Base-by-base conservation (phyloP, 2,329 filamentous ascomycete species). In the Tolypocladium cylindrosporum region DNA sequence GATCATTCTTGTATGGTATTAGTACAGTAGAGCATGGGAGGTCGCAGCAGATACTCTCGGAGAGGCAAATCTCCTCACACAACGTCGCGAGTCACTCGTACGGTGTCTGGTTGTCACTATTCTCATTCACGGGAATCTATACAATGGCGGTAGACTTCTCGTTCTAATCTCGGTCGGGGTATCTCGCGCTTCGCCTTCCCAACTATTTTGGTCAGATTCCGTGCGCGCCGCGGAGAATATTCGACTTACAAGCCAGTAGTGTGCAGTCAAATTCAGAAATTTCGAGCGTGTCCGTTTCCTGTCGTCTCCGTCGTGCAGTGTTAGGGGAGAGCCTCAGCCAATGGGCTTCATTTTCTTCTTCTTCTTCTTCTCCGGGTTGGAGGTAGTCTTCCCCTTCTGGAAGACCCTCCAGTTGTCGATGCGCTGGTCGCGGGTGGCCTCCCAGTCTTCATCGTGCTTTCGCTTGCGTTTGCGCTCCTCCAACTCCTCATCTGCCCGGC, bases 341-440 rank as follows among this genome's bases (percentile, higher is more conserved):
- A 85, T 83, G 1, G 81, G 80, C 78, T 85, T 85, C 56, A 84
- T 89, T 78, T 89, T 89, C 73, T 86, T 83, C 72, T 85, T 58
- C 3, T 39, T 86, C 75, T 85, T 86, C 73, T 81, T 81, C 45
- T 73, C 75, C 63, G 70, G 67, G 19, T 70, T 72, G 21, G 72
- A 75, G 50, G 77, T 77, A 24, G 76, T 79, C 73, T 81, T 85
- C 61, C 82, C 83, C 76, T 95, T 94, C 71, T 94, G 87, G 68
- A 96, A 99, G 63, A 91, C 84, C 58, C 94, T 84, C 94, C 94
- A 99, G 72, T 89, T 96, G 63, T 86, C 90, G 73, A 99, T 97
- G 63, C 94, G 83, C 75, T 91, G 83, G 60, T 99, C 94, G 53
- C 94, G 79, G 34, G 89, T 96, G 68, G 90, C 86, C 77, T 99